Evolutionary conservation across 2,329 filamentous ascomycete genomes (phyloP), one percentile per base, ranked within the genome.

Genomic region (Graphium sp.): DNA sequence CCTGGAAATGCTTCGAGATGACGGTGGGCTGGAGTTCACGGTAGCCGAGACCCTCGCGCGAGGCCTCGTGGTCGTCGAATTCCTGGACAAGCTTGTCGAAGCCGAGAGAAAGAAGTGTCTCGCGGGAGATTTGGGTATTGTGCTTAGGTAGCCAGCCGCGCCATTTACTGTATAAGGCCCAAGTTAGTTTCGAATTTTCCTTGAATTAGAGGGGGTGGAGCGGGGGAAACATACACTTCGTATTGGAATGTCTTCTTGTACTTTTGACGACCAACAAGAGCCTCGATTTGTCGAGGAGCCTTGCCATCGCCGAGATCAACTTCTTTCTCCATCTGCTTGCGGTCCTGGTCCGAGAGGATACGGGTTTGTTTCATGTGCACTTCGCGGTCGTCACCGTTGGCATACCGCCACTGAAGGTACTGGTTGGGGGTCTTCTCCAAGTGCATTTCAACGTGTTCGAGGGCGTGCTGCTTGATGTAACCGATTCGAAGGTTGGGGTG

Each of bases 231-330:
- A 62, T 66, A 76, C 68, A 94, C 73, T 62, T 95, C 87, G 48
- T 95, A 95, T 63, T 94, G 85, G 70, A 92, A 94, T 22, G 77
- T 80, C 72, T 98, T 98, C 75, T 98, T 95, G 62, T 72, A 94
- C 62, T 98, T 98, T 50, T 94, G 85, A 42, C 89, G 79, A 63
- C 89, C 89, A 41, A 98, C 91, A 17, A 98, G 65, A 11, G 79
- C 63, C 52, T 98, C 89, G 29, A 98, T 62, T 47, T 80, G 79
- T 37, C 77, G 71, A 15, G 63, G 54, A 9, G 82, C 77, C 43
- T 73, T 78, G 41, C 87, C 87, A 41, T 93, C 84, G 24, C 74
- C 74, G 25, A 95, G 55, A 39, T 95, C 80, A 39, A 98, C 66
- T 29, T 68, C 70, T 53, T 84, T 93, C 36, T 91, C 82, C 78